Conservation (phyloP, 164 flowering plant genomes). For the Umbilicus rupestris region DNA sequence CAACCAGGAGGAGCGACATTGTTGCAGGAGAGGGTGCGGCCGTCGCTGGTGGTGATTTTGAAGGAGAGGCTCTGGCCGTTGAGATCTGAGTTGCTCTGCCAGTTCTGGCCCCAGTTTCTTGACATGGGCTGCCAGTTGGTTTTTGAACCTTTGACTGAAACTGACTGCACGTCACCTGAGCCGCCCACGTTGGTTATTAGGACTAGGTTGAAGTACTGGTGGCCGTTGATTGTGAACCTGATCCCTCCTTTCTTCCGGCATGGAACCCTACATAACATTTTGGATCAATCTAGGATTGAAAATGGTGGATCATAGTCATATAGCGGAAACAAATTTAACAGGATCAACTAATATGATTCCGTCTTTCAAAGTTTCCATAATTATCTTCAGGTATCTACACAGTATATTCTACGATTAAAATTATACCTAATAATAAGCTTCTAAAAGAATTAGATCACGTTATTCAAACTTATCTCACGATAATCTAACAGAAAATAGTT, state of each 20-base stretch:
- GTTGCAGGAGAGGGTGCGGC: background rate
- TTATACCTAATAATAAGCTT: too few relatives aligned
- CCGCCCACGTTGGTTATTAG: slow-evolving; percentile 3
- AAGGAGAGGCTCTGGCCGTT: slow-evolving; percentile 5
- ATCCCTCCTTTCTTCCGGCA: slow-evolving; percentile 1
- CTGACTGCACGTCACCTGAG: background rate
- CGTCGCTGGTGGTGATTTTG: background rate
- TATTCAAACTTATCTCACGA: too few relatives aligned
- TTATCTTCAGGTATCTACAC: too few relatives aligned
- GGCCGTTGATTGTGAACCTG: slow-evolving; percentile 6
- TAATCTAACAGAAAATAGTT: background rate
- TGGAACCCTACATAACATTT: background rate
- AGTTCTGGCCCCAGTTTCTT: slow-evolving; percentile 6
- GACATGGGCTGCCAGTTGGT: slow-evolving; percentile 4
- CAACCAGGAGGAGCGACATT: background rate
- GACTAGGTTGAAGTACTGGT: slow-evolving; percentile 3
- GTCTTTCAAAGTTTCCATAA: too few relatives aligned
- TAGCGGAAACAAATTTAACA: too few relatives aligned
- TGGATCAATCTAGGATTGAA: too few relatives aligned
- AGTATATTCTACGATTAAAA: too few relatives aligned
- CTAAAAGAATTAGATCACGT: too few relatives aligned
- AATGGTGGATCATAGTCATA: too few relatives aligned
- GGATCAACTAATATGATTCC: too few relatives aligned
- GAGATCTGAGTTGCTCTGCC: slow-evolving; percentile 6
- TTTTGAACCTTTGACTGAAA: background rate